Base-by-base conservation (phyloP, 768 basidiomycete species). In the Boletus rubroflammeus region DNA sequence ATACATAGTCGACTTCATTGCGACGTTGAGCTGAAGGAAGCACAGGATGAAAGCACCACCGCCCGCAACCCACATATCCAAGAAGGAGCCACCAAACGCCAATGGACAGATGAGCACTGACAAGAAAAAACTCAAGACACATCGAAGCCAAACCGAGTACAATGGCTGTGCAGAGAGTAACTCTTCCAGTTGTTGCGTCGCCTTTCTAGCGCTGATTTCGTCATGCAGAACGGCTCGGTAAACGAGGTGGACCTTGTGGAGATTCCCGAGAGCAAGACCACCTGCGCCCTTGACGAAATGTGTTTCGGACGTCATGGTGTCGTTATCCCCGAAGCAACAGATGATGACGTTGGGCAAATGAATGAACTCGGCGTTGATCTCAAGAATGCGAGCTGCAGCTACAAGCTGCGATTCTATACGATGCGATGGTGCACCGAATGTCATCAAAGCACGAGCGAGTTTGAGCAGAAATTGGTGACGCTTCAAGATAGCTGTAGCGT, bases 181-280 rank as follows among this genome's bases (percentile, higher is more conserved):
- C 1, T 72, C 72, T 15, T 85, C 78, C 17, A 95, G 76, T 44
- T 82, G 77, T 29, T 77, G 77, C 7, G 82, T 81, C 1, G 89
- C 95, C 50, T 81, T 77, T 55, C 84, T 85, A 4, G 92, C 95
- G 50, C 88, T 88, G 65, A 93, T 84, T 72, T 92, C 90, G 65
- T 97, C 94, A 70, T 97, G 94, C 7, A 97, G 84, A 53, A 98
- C 94, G 19, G 78, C 70, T 52, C 92, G 86, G 71, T 97, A 98
- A 56, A 95, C 77, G 39, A 82, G 67, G 67, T 97, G 93, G 2
- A 94, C 88, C 31, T 85, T 81, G 62, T 95, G 90, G 14, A 98
- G 80, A 58, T 81, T 83, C 26, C 93, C 93, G 15, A 98, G 82
- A 42, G 89, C 85, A 29, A 97, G 82, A 25, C 85, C 77, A 17